phyloP scores from a whole-genome alignment of 495 filamentous ascomycete species.

The Oidiodendron maius region DNA sequence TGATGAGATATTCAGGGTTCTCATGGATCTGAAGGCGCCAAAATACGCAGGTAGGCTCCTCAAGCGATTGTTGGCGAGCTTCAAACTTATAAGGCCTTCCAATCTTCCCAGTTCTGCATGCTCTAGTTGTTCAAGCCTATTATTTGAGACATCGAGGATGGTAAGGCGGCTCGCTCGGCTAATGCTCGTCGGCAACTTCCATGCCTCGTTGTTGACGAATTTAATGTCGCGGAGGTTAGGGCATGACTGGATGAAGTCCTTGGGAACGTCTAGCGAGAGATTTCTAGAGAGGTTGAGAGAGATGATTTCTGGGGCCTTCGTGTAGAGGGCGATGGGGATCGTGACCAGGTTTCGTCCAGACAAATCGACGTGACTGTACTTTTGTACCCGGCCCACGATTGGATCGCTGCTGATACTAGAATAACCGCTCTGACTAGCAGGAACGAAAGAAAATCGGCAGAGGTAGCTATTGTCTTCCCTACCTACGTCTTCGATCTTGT shows the following conservation, averaged over 20 bases:
- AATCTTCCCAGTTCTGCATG: constrained; percentile 70
- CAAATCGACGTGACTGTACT: constrained; percentile 90
- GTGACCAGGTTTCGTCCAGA: constrained; percentile 87
- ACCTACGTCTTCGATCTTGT: constrained; percentile 90
- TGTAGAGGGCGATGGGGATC: constrained; percentile 90
- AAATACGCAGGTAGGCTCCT: constrained; percentile 74
- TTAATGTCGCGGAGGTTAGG: constrained; percentile 90
- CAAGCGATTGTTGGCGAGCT: constrained; percentile 87
- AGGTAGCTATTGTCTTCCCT: constrained; percentile 96
- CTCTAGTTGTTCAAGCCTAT: constrained; percentile 79
- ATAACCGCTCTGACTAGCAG: constrained; percentile 80
- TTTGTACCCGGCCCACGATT: constrained; percentile 72
- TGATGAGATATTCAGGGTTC: constrained; percentile 84
- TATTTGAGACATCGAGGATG: constrained; percentile 90
- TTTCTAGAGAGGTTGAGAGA: constrained; percentile 91
- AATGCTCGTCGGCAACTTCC: constrained; percentile 78
- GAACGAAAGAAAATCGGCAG: constrained; percentile 90
- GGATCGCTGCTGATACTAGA: constrained; percentile 55
- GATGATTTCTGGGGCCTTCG: constrained; percentile 86
- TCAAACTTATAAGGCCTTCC: constrained; percentile 77
- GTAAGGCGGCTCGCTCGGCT: constrained; percentile 76
- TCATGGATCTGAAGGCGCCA: constrained; percentile 63
- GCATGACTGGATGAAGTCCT: constrained; percentile 94
- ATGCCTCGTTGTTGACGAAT: constrained; percentile 85
- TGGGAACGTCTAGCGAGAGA: constrained; percentile 84